Percentiles rank a stretch among this genome's conserved stretches.
These are phyloP conservation scores for Senna siamea DNA, from an alignment of 306 rosid genomes.

Conservation along the genomic window DNA sequence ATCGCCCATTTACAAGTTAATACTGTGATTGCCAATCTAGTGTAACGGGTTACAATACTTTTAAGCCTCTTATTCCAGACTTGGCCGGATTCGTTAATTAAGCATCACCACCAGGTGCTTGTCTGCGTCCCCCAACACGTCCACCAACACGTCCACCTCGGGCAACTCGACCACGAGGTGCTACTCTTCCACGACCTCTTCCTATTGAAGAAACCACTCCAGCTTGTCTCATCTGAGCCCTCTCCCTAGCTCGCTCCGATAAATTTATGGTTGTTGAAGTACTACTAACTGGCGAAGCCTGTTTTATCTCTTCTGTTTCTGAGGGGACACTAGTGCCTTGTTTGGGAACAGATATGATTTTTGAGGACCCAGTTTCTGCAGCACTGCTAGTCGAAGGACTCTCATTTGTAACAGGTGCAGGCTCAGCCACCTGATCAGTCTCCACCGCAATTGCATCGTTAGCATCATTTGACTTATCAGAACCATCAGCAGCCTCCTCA, in stretches of 20 bases:
- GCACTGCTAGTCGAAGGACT: conserved; percentile 39
- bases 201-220: conserved; percentile 53
- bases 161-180: conserved; percentile 56
- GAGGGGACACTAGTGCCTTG: conserved; percentile 40
- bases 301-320: conserved; percentile 55
- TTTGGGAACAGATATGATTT: conserved; percentile 46
- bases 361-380: conserved; percentile 51
- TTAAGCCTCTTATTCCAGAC: neutral
- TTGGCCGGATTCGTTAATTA: neutral
- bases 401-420: conserved; percentile 46
- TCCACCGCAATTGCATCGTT: conserved; percentile 55
- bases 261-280: conserved; percentile 66
- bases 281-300: conserved; percentile 54
- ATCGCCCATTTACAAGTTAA: conserved; percentile 18
- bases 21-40: neutral
- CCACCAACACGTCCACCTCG: conserved; percentile 51
- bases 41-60: neutral
- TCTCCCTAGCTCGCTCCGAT: conserved; percentile 66
- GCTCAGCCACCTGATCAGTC: conserved; percentile 60
- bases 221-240: conserved; percentile 70
- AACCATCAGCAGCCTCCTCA: conserved; percentile 74
- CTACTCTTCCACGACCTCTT: conserved; percentile 73
- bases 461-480: conserved; percentile 70
- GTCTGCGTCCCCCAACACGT: conserved; percentile 62
- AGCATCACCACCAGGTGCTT: conserved; percentile 52